These are phyloP conservation scores for Aureobasidium sp. DNA, from an alignment of 2,329 filamentous ascomycete genomes.

Conservation along the genomic window DNA sequence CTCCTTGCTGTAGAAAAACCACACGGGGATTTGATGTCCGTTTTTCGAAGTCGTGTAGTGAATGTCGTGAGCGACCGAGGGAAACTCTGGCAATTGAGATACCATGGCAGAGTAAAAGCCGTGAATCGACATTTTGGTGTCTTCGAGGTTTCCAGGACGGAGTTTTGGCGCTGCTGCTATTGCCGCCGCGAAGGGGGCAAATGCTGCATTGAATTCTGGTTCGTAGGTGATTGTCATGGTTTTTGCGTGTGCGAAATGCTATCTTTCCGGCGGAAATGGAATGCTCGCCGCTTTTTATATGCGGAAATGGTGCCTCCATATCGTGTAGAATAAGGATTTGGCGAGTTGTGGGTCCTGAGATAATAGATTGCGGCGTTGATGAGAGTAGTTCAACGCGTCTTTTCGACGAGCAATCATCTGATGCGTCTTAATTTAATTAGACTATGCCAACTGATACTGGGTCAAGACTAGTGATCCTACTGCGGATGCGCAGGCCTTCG, in stretches of 20 bases:
- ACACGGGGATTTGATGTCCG: conserved; percentile 20
- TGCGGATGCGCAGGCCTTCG: too few relatives aligned
- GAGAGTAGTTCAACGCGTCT: background rate
- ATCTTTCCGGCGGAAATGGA: background rate
- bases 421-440: background rate
- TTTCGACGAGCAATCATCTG: background rate
- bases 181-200: conserved; percentile 14
- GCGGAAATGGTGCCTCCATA: background rate
- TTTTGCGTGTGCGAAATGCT: background rate
- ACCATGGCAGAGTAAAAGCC: conserved; percentile 14
- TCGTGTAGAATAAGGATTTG: background rate
- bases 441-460: too few relatives aligned
- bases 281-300: background rate
- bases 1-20: conserved; percentile 19
- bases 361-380: background rate
- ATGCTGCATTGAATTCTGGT: conserved; percentile 16
- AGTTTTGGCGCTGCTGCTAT: conserved; percentile 6
- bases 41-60: conserved; percentile 11
- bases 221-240: conserved; percentile 20
- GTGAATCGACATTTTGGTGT: conserved; percentile 16
- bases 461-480: too few relatives aligned
- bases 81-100: conserved; percentile 8
- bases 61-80: conserved; percentile 19
- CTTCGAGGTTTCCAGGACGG: conserved; percentile 18
- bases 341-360: background rate